These are phyloP conservation scores for Lyophyllum atratum DNA, from an alignment of 768 basidiomycete species.

Conservation along the genomic window DNA sequence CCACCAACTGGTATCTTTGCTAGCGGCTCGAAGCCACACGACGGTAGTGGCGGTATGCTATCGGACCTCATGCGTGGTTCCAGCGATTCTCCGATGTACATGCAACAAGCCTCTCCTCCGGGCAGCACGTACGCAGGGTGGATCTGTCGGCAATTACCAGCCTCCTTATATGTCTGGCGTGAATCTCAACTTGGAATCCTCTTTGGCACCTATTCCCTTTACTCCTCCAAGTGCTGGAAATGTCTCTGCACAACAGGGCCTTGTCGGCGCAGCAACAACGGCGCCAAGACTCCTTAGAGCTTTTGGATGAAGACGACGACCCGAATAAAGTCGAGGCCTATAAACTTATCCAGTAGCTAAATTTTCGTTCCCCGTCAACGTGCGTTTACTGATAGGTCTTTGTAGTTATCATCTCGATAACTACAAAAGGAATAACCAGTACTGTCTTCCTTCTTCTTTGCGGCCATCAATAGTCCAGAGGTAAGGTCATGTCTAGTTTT, in stretches of 20 bases:
- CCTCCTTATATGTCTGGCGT: constrained; percentile 57
- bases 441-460: constrained; percentile 86
- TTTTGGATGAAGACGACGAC: constrained; percentile 63
- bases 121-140: constrained; percentile 41
- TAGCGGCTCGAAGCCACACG: constrained; percentile 40
- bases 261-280: constrained; percentile 26
- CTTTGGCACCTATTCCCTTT: constrained; percentile 53
- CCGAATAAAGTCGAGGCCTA: constrained; percentile 78
- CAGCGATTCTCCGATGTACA: constrained; percentile 63
- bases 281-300: constrained; percentile 38
- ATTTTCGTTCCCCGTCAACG: not conserved
- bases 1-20: constrained; percentile 48
- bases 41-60: constrained; percentile 50
- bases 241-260: constrained; percentile 35
- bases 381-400: not conserved
- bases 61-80: constrained; percentile 59
- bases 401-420: constrained; percentile 89
- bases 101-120: constrained; percentile 44
- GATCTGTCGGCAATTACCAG: constrained; percentile 42
- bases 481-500: constrained; percentile 32
- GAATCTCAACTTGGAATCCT: constrained; percentile 57
- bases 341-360: constrained; percentile 70
- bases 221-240: constrained; percentile 30
- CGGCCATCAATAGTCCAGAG: constrained; percentile 89
- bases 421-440: constrained; percentile 80